Evolutionary conservation across 495 filamentous ascomycete genomes (phyloP), one percentile per base, ranked within the genome.

Genomic region (Penicillium angulare): DNA sequence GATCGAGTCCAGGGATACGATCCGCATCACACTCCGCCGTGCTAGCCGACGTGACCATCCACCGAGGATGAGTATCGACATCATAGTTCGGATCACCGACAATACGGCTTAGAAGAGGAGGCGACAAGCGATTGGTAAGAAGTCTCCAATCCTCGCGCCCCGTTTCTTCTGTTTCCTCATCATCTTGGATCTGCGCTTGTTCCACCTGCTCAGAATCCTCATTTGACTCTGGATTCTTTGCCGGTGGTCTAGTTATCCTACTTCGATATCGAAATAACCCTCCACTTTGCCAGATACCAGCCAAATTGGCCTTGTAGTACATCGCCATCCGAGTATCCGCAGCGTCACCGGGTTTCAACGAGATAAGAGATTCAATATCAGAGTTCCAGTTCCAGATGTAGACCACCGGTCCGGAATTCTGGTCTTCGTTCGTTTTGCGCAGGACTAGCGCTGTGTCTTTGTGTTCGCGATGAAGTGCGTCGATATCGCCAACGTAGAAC

Each of bases 401-500:
- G 15, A 79, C 64, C 21, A 74, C 66, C 7, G 59, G 40, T 2
- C 17, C 50, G 7, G 31, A 15, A 7, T n/a, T 47, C 20, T 42
- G 33, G 27, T 21, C 17, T 16, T 27, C 9, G 45, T 26, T 47
- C 33, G 29, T 20, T 15, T 17, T 39, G 45, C 24, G 60, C 7
- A 38, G 31, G 17, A 56, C 51, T 15, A 60, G 47, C n/a, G 55
- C 52, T 7, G 47, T 45, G 5, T 54, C 41, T 39, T 62, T 47
- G 20, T 45, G 36, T 15, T 42, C 24, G n/a, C 53, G 35, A 20
- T 56, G 54, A 34, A 52, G 43, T 7, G 39, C 34, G 34, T 36
- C 33, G 46, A 64, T 47, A 54, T 74, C 65, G 6, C 66, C 65
- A 32, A 87, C 69, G 46, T 77, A 67, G 64, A 86, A 82, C 84